phyloP scores from a whole-genome alignment of 1,284 basidiomycete genomes.

The Flammula alnicola region DNA sequence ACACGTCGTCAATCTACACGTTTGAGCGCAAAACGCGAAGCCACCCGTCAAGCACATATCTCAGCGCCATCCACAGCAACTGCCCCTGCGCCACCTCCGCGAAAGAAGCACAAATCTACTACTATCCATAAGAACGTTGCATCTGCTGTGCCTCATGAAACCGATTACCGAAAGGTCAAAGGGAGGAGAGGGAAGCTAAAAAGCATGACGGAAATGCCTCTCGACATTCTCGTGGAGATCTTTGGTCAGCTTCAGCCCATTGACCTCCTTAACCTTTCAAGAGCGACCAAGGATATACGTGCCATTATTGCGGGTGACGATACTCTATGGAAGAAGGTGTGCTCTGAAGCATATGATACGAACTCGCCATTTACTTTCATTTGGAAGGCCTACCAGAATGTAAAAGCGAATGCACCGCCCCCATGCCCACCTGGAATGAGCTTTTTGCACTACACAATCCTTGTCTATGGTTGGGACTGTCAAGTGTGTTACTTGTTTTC shows the following conservation, averaged over 20 bases:
- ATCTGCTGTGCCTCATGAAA: conserved; percentile 2
- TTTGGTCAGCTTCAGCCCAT: conserved; percentile 25
- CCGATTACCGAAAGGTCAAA: conserved; percentile 19
- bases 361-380: not conserved
- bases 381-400: conserved; percentile 23
- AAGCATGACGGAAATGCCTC: conserved; percentile 26
- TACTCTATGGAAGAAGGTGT: conserved; percentile 33
- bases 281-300: conserved; percentile 26
- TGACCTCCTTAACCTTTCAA: conserved; percentile 18
- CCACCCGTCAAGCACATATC: not conserved
- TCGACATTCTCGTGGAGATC: conserved; percentile 29
- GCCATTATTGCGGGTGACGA: conserved; percentile 8
- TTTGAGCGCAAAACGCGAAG: not conserved
- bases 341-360: too few species aligned
- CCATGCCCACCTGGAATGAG: conserved; percentile 22
- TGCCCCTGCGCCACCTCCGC: not conserved
- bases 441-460: conserved; percentile 24
- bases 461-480: conserved; percentile 28
- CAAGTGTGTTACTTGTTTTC: conserved; percentile 10
- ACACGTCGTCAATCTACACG: too few species aligned
- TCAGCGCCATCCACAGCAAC: not conserved
- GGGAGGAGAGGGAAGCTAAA: conserved; percentile 25
- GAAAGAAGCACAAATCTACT: conserved; percentile 10
- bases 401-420: conserved; percentile 17
- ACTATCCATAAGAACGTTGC: not conserved